Evolutionary conservation across 2,329 filamentous ascomycete species (phyloP), one percentile per base, ranked within the genome.

Genomic region (Ophiobolus disseminans): DNA sequence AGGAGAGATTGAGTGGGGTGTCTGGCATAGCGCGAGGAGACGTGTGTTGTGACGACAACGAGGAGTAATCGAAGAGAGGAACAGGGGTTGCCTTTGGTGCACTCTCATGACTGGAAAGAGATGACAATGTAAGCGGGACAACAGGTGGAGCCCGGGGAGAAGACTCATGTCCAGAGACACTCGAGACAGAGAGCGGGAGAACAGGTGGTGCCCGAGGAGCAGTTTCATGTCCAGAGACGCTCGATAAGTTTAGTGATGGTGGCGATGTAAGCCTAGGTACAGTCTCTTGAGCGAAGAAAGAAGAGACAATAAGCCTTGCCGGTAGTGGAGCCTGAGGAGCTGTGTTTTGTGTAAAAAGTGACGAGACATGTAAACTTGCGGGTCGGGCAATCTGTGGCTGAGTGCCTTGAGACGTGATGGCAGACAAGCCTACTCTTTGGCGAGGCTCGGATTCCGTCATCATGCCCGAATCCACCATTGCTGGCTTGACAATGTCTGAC

Each of bases 401-500:
- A 35, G 66, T 70, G 16, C 65, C 53, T 43, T 69, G 65, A 16
- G 59, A 63, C 22, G 59, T 58, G 19, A 74, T 53, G 5, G 63
- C 61, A 6, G 71, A 71, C 30, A 66, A 46, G 28, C 46, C 45
- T 13, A 62, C 55, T 17, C 55, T 55, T 41, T 73, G 67, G 21
- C 76, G 76, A 48, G 76, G 72, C 80, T 79, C 82, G 19, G 81
- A 76, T 40, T 87, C 84, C 6, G 84, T 87, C 83, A 86, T 87
- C 55, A 81, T 80, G 34, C 78, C 78, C 40, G 81, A 80, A 65
- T 86, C 83, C 23, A 86, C 80, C 82, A 85, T 86, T 20, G 66
- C 53, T 5, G 75, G 55, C 49, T 47, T 70, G 28, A 57, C 60
- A 13, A 49, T 35, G 30, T 54, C 49, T 3, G 56, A 54, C 26